Base-by-base conservation (phyloP, 2,329 filamentous ascomycete species). In the Fusarium sp. region DNA sequence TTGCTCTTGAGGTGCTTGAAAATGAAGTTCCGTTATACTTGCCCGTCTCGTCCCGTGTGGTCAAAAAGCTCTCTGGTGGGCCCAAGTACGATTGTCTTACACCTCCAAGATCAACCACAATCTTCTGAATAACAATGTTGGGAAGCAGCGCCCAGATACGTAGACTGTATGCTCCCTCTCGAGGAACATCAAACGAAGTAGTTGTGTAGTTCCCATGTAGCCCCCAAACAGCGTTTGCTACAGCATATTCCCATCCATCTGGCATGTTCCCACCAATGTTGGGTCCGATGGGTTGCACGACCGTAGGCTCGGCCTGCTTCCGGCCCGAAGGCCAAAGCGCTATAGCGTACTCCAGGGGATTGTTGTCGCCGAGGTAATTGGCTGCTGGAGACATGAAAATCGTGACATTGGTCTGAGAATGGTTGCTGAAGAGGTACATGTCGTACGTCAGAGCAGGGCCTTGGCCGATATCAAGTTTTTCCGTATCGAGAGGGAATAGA, bases 391-490 rank as follows among this genome's bases (percentile, higher is more conserved):
- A 89, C 68, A 91, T 83, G 78, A 86, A 86, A 4, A 90, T 82
- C 0, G 80, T 86, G 2, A 86, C 80, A 73, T 85, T 85, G 52
- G 80, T 81, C 7, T 83, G 84, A 18, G 83, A 83, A 6, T 85
- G 79, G 66, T 86, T 85, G 50, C 87, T 89, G 82, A 91, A 92
- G 14, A 91, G 84, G 80, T 91, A 92, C 67, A 93, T 77, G 62
- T 88, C 84, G 78, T 92, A 93, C 72, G 90, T 87, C 10, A 93
- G 84, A 6, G 86, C 86, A 1, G 91, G 90, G 0, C 85, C 88
- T 13, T 85, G 84, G 4, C 83, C 83, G 1, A 87, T 78, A 3
- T 84, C 82, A 37, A 90, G 85, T 18, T 88, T 88, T 45, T 86
- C 83, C 0, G 87, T 84, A 22, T 85, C 83, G 35, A 86, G 85